These are phyloP conservation scores for Chalara sp. DNA, from an alignment of 2,329 filamentous ascomycete species.

Conservation along the genomic window DNA sequence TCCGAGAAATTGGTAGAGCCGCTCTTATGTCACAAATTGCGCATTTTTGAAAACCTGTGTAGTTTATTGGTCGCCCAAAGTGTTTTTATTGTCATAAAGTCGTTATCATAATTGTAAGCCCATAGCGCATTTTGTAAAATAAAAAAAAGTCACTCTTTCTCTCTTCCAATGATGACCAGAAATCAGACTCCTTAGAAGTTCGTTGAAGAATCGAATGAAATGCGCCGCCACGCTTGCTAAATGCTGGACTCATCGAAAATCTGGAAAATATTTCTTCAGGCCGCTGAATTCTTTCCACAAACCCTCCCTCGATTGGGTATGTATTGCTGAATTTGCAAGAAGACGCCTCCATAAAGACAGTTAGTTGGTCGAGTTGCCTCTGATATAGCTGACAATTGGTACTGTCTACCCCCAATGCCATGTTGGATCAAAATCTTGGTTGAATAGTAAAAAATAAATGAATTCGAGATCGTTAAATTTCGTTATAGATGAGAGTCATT, in stretches of 20 bases:
- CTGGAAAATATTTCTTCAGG: constrained; percentile 13
- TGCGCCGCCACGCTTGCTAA: constrained; percentile 25
- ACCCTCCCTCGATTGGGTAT: background rate
- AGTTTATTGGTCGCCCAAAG: constrained; percentile 9
- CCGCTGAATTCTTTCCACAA: constrained; percentile 7
- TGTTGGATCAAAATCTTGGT: constrained; percentile 11
- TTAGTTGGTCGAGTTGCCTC: constrained; percentile 24
- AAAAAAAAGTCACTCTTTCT: no score
- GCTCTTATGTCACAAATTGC: background rate
- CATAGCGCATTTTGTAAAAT: background rate
- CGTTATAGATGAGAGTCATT: constrained; percentile 10
- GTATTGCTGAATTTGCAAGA: background rate
- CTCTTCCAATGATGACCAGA: no score
- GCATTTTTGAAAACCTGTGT: background rate
- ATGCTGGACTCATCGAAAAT: constrained; percentile 17
- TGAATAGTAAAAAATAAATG: constrained; percentile 2
- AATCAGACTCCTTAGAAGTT: no score
- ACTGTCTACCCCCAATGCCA: constrained; percentile 23
- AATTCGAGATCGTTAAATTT: constrained; percentile 15
- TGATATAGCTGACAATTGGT: constrained; percentile 21
- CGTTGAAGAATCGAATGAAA: constrained; percentile 7
- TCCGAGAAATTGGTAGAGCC: no score
- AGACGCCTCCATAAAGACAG: constrained; percentile 19
- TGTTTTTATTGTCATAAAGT: constrained; percentile 12
- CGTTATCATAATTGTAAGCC: constrained; percentile 9